Evolutionary conservation across 495 filamentous ascomycete species (phyloP).

Genomic region (Xylaria grammica): DNA sequence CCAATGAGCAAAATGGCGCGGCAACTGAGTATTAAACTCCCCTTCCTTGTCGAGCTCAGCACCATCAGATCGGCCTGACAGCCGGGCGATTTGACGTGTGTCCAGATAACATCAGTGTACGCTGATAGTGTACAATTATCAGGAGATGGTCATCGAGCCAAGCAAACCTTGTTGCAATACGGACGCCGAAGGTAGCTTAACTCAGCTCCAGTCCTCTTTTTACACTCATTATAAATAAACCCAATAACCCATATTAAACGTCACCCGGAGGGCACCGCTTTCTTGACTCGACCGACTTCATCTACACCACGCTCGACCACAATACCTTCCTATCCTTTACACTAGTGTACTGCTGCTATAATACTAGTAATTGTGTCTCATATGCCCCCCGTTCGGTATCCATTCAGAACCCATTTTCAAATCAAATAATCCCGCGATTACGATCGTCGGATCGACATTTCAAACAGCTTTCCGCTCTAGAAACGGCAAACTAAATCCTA

Average conservation of each 20-base stretch:
- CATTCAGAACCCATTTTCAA: background rate
- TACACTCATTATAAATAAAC: too few relatives aligned
- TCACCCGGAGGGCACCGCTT: background rate
- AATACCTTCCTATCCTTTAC: too few relatives aligned
- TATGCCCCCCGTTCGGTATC: too few relatives aligned
- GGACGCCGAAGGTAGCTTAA: constrained; percentile 5
- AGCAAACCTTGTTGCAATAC: background rate
- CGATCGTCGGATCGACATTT: constrained; percentile 39
- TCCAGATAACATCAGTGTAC: too few relatives aligned
- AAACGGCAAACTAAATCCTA: constrained; percentile 21
- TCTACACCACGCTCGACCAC: too few relatives aligned
- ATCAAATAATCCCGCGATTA: constrained; percentile 30
- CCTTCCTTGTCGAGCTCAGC: background rate
- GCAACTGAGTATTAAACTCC: background rate
- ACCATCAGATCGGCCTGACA: too few relatives aligned
- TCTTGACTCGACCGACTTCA: too few relatives aligned
- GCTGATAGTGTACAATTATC: too few relatives aligned
- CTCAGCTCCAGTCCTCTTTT: background rate
- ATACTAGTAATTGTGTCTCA: too few relatives aligned
- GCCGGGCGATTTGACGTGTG: too few relatives aligned
- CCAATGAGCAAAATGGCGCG: background rate
- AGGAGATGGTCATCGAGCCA: background rate
- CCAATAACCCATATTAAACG: constrained; percentile 13
- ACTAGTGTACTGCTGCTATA: too few relatives aligned
- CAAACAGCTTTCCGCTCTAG: constrained; percentile 22